phyloP scores from a whole-genome alignment of 2,329 filamentous ascomycete genomes.

The Alternaria burnsii region DNA sequence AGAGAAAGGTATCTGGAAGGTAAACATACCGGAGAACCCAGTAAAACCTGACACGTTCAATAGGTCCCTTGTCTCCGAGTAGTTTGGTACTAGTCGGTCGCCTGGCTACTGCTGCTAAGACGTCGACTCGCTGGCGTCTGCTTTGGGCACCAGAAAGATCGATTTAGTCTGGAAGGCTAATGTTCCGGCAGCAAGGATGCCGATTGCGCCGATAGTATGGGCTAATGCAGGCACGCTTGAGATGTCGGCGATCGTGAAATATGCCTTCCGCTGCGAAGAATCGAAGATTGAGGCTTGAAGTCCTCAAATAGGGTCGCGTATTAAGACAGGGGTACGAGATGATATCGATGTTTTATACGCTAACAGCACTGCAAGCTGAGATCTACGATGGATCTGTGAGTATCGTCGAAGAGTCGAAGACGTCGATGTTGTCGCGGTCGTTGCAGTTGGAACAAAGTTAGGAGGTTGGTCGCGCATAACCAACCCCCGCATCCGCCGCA shows the following conservation, averaged over 20 bases:
- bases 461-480: conserved; percentile 6
- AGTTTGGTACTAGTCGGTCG: conserved; percentile 8
- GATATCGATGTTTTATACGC: neutral
- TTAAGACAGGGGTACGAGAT: conserved; percentile 2
- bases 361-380: neutral
- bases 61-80: conserved; percentile 9
- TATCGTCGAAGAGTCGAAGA: neutral
- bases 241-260: conserved; percentile 9
- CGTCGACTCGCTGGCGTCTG: conserved; percentile 12
- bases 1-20: conserved; percentile 22
- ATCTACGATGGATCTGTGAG: neutral
- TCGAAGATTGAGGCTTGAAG: conserved; percentile 8
- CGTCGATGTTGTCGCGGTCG: conserved; percentile 11
- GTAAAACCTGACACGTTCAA: conserved; percentile 13
- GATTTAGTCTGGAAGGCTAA: conserved; percentile 14
- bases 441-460: conserved; percentile 3
- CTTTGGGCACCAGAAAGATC: conserved; percentile 7
- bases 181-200: conserved; percentile 8
- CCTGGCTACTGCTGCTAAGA: conserved; percentile 5
- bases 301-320: conserved; percentile 5
- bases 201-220: conserved; percentile 5
- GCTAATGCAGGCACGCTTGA: conserved; percentile 18
- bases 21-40: conserved; percentile 30
- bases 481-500: neutral
- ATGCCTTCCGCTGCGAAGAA: neutral